phyloP scores from a whole-genome alignment of 2,329 filamentous ascomycete species.

The Cordyceps fumosorosea region DNA sequence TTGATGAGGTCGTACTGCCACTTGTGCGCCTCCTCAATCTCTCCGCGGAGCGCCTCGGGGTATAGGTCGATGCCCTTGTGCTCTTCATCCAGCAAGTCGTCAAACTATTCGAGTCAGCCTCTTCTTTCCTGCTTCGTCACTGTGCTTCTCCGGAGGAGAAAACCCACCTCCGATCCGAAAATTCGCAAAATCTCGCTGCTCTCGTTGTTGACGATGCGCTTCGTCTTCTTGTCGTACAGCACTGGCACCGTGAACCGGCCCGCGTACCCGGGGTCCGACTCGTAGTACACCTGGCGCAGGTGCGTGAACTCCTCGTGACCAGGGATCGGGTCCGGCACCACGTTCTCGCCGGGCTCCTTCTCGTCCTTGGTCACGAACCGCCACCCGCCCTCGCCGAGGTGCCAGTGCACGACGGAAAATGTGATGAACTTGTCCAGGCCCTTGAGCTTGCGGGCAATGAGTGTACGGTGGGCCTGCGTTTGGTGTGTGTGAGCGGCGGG shows the following conservation, averaged over 20 bases:
- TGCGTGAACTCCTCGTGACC: conserved; percentile 63
- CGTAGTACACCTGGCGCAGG: conserved; percentile 75
- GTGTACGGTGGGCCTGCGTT: conserved; percentile 63
- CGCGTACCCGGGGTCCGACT: conserved; percentile 61
- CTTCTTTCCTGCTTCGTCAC: neutral
- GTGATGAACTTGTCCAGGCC: conserved; percentile 80
- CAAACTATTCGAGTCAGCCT: conserved; percentile 45
- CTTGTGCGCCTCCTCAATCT: conserved; percentile 71
- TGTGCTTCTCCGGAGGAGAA: neutral
- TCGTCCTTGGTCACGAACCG: conserved; percentile 66
- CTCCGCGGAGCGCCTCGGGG: conserved; percentile 52
- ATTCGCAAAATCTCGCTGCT: conserved; percentile 89
- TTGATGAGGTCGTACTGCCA: conserved; percentile 76
- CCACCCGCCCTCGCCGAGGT: conserved; percentile 70
- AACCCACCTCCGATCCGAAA: conserved; percentile 64
- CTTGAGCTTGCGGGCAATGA: conserved; percentile 87
- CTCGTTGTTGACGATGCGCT: conserved; percentile 84
- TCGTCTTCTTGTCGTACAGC: conserved; percentile 70
- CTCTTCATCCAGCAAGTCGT: conserved; percentile 57
- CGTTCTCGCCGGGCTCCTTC: conserved; percentile 52
- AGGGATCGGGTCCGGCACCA: conserved; percentile 61
- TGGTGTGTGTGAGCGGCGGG: neutral
- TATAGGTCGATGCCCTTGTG: conserved; percentile 59
- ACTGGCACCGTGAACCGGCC: conserved; percentile 86
- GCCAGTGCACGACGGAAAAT: conserved; percentile 85